phyloP scores from a whole-genome alignment of 768 basidiomycete species.

The Leccinum broughii region DNA sequence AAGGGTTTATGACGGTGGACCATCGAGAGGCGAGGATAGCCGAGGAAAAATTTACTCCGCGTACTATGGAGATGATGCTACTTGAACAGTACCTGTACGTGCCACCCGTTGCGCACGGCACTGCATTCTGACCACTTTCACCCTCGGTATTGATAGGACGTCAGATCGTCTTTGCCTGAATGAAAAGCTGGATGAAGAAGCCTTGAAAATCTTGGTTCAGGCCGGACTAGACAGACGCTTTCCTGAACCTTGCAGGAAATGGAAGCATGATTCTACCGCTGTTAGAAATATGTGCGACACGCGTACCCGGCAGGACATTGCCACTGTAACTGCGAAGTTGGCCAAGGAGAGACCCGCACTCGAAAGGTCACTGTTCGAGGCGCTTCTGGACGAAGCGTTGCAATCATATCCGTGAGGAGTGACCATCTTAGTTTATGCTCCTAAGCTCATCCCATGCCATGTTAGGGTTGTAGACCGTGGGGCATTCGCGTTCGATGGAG shows the following conservation, averaged over 20 bases:
- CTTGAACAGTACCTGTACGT: slow-evolving; percentile 25
- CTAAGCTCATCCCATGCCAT: not conserved
- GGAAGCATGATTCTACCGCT: slow-evolving; percentile 19
- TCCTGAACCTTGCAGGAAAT: slow-evolving; percentile 20
- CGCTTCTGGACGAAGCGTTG: slow-evolving; percentile 24
- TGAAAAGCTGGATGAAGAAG: slow-evolving; percentile 25
- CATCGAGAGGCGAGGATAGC: slow-evolving; percentile 16
- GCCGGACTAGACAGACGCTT: slow-evolving; percentile 33
- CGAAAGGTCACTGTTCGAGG: slow-evolving; percentile 24
- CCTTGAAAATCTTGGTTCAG: slow-evolving; percentile 28
- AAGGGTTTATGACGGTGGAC: slow-evolving; percentile 41
- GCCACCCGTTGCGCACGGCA: not conserved
- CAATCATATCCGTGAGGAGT: slow-evolving; percentile 32
- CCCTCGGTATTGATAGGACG: slow-evolving; percentile 12
- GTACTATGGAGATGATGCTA: slow-evolving; percentile 2
- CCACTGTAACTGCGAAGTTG: not conserved
- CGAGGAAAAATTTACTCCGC: not conserved
- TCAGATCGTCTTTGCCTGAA: slow-evolving; percentile 26
- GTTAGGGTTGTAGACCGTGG: slow-evolving; percentile 19
- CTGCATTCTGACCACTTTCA: not conserved
- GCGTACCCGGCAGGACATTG: not conserved
- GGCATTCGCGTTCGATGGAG: slow-evolving; percentile 6
- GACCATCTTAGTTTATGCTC: not conserved
- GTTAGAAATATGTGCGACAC: not conserved
- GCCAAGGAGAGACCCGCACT: slow-evolving; percentile 7